Evolutionary conservation across 2,329 filamentous ascomycete species (phyloP), one percentile per base, ranked within the genome.

Genomic region (Uncinocarpus reesii): DNA sequence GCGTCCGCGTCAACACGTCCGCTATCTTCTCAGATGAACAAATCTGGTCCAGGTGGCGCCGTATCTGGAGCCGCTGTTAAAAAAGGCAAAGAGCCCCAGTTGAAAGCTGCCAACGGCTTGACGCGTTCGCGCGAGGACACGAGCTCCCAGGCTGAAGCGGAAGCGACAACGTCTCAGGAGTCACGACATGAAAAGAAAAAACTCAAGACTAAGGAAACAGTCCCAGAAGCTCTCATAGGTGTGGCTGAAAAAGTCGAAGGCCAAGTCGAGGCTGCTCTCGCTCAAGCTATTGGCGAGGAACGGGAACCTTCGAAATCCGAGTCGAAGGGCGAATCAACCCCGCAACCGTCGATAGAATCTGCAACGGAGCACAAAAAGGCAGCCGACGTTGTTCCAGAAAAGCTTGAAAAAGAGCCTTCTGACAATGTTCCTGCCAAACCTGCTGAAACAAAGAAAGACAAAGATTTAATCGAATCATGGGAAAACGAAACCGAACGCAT

Each of bases 151-250:
- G 13, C 36, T 13, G 41, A 47, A 34, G 36, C 35, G 7, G 45
- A 34, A 11, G 18, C 8, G 7, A 8, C 45, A 8, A 11, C 26
- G 13, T 6, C 10, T 16, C 35, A 47, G 28, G 28, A 34, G 16
- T 26, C 20, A 7, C 46, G 20, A 15, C 46, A 29, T 20, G 46
- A 28, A 16, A 48, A 48, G 32, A 42, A n/a, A n/a, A n/a, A 48
- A 23, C 38, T 42, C 7, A 42, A 48, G 21, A 42, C 46, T 20
- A 78, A 72, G 55, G 82, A 86, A 64, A 83, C 81, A 42, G 83
- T 92, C 24, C 74, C 83, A 16, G 79, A 86, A 48, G 81, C 83
- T 21, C 72, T 88, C 34, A 76, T 72, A 55, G 80, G 80, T 35
- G 71, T 88, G 54, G 83, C 81, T 36, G 70, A 72, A 52, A 67